Evolutionary conservation across 2,329 filamentous ascomycete genomes (phyloP).

Genomic region (Penicillium polonicum): DNA sequence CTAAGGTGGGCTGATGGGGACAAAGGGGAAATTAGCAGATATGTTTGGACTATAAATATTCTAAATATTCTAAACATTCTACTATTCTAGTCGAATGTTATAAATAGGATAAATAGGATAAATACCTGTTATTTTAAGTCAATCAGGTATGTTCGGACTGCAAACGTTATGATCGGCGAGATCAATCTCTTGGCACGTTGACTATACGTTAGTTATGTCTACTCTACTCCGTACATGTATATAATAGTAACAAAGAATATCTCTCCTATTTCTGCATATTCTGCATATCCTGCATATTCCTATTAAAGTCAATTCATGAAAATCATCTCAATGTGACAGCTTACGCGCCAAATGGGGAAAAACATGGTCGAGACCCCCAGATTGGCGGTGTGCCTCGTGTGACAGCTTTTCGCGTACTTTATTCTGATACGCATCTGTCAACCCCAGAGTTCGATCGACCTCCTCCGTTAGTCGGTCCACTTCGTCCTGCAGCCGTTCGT

Average conservation of each 20-base stretch:
- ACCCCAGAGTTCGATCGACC: slow-evolving; percentile 55
- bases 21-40: no score
- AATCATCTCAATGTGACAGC: slow-evolving; percentile 9
- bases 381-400: slow-evolving; percentile 15
- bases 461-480: slow-evolving; percentile 59
- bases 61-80: no score
- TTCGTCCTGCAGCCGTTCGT: slow-evolving; percentile 59
- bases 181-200: slow-evolving; percentile 4
- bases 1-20: neutral
- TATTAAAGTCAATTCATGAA: slow-evolving; percentile 3
- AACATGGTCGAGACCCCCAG: slow-evolving; percentile 34
- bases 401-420: slow-evolving; percentile 36
- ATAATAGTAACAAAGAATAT: neutral
- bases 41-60: neutral
- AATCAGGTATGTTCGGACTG: neutral
- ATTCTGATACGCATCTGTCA: slow-evolving; percentile 49
- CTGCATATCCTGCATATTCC: no score
- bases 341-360: slow-evolving; percentile 36
- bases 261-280: neutral
- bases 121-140: neutral
- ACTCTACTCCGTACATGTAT: no score
- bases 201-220: neutral
- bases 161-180: neutral
- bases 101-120: no score
- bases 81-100: neutral